These are phyloP conservation scores for Vanrija humicola DNA, from an alignment of 1,284 basidiomycete genomes.

Conservation along the genomic window DNA sequence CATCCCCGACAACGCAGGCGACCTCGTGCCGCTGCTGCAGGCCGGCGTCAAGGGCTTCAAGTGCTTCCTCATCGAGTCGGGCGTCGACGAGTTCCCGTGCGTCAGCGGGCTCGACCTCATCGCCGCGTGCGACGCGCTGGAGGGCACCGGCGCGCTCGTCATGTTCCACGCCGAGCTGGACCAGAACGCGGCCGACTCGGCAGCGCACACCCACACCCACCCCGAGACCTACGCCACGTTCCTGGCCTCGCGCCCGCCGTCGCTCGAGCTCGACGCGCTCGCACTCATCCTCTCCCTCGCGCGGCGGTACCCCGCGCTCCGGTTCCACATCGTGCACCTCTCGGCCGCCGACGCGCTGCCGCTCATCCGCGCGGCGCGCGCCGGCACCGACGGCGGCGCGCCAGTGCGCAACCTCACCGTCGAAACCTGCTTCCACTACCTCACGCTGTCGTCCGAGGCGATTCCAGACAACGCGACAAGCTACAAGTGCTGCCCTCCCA, in stretches of 20 bases:
- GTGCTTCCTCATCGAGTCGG: slow-evolving; percentile 89
- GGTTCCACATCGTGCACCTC: slow-evolving; percentile 89
- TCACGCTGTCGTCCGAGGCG: slow-evolving; percentile 53
- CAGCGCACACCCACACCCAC: not conserved
- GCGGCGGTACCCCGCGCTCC: slow-evolving; percentile 60
- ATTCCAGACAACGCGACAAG: slow-evolving; percentile 56
- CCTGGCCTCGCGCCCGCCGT: slow-evolving; percentile 71
- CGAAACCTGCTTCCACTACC: slow-evolving; percentile 94
- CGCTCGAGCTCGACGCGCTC: slow-evolving; percentile 73
- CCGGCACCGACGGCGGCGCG: slow-evolving; percentile 50
- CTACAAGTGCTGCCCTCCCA: slow-evolving; percentile 89
- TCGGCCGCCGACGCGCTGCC: slow-evolving; percentile 77
- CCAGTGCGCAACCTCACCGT: slow-evolving; percentile 62
- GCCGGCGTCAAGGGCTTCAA: slow-evolving; percentile 90
- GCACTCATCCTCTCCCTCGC: slow-evolving; percentile 66
- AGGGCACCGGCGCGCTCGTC: slow-evolving; percentile 60
- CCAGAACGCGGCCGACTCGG: slow-evolving; percentile 17
- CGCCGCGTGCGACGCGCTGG: slow-evolving; percentile 58
- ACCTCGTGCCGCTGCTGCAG: slow-evolving; percentile 57
- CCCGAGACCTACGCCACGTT: slow-evolving; percentile 65
- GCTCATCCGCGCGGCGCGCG: slow-evolving; percentile 63
- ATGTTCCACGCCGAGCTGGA: slow-evolving; percentile 90
- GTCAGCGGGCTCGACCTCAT: slow-evolving; percentile 68
- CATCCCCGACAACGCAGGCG: slow-evolving; percentile 72
- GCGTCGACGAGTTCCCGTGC: slow-evolving; percentile 91